phyloP scores from a whole-genome alignment of 305 asterid genomes.

The Withania somnifera region DNA sequence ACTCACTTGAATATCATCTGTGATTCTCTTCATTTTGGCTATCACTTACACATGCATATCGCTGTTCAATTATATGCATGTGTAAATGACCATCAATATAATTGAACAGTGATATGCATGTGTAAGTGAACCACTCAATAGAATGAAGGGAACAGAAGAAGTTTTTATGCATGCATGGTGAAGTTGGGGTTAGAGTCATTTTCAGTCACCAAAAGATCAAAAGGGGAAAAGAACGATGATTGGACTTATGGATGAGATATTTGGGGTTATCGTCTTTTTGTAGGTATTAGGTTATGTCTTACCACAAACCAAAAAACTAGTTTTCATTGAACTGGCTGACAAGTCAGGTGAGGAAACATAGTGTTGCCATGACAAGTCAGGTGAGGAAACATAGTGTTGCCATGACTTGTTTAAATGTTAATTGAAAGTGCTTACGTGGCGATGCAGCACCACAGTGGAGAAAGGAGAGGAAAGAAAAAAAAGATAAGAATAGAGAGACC shows the following conservation, averaged over 20 bases:
- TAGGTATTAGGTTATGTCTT: not conserved
- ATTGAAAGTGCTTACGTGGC: not conserved
- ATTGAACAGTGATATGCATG: not conserved
- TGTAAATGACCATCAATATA: not conserved
- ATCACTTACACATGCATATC: too few relatives aligned
- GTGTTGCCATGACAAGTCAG: too few relatives aligned
- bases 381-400: not conserved
- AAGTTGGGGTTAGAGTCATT: not conserved
- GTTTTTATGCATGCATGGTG: not conserved
- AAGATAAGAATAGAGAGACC: not conserved
- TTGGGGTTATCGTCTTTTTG: not conserved
- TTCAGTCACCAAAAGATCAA: not conserved
- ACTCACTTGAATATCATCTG: not conserved
- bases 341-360: too few relatives aligned
- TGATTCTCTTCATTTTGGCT: not conserved
- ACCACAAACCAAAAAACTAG: too few relatives aligned
- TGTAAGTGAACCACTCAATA: not conserved
- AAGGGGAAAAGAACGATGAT: not conserved
- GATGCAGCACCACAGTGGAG: not conserved
- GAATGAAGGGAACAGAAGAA: not conserved
- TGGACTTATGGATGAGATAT: not conserved
- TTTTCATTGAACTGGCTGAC: too few relatives aligned
- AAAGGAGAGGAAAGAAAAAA: not conserved
- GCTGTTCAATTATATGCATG: too few relatives aligned
- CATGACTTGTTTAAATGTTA: not conserved